phyloP scores from a whole-genome alignment of 2,329 filamentous ascomycete genomes.

The Paraphaeosphaeria minitans region DNA sequence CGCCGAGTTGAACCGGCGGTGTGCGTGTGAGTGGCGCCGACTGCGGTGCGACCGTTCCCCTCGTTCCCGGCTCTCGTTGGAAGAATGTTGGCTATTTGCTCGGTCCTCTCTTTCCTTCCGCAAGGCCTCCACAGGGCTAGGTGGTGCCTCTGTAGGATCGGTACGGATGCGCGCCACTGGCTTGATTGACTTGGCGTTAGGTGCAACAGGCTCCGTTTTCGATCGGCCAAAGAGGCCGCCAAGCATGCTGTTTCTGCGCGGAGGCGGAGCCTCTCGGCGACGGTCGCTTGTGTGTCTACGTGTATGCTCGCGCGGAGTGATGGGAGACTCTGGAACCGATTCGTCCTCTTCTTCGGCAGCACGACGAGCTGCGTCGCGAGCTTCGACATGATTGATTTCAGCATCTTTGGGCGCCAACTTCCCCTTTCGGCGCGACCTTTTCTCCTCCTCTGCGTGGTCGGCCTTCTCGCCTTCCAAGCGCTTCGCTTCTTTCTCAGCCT shows the following conservation, averaged over 20 bases:
- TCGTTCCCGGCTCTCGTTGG: conserved; percentile 38
- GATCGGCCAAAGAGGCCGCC: conserved; percentile 41
- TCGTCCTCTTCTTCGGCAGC: conserved; percentile 33
- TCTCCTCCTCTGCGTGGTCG: conserved; percentile 32
- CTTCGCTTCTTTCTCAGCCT: conserved; percentile 33
- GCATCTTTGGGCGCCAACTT: conserved; percentile 24
- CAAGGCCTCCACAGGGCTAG: conserved; percentile 19
- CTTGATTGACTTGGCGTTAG: conserved; percentile 30
- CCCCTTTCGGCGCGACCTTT: conserved; percentile 29
- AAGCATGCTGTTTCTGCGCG: conserved; percentile 35
- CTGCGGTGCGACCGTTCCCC: conserved; percentile 38
- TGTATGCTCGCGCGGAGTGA: conserved; percentile 30
- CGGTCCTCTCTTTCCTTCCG: conserved; percentile 32
- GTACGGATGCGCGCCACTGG: conserved; percentile 30
- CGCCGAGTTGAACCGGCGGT: conserved; percentile 31
- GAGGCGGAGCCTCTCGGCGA: conserved; percentile 30
- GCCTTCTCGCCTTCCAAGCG: conserved; percentile 20
- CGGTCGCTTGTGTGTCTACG: conserved; percentile 33
- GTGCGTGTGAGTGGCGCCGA: conserved; percentile 33
- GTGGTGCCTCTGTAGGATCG: conserved; percentile 28
- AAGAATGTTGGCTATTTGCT: conserved; percentile 38
- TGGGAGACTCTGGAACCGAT: conserved; percentile 21
- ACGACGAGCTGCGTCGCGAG: conserved; percentile 36
- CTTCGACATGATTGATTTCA: conserved; percentile 18
- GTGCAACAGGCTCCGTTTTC: conserved; percentile 34